Percentiles rank a stretch among this genome's conserved stretches.
Conservation (phyloP, 805 yeast genomes). For the Teunomyces barrocoloradensis region DNA sequence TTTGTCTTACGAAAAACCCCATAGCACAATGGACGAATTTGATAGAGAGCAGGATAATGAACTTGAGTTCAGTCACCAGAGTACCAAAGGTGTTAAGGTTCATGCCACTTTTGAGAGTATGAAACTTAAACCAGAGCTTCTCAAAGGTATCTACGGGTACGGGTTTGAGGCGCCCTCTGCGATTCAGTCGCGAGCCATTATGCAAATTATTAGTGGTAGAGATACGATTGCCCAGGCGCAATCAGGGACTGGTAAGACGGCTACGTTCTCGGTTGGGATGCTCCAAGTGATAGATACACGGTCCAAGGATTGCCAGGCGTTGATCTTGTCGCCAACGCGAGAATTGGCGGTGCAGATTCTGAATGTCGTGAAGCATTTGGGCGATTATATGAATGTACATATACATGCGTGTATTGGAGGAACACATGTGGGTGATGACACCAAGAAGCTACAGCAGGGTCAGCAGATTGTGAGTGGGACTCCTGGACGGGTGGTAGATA, state of each 20-base stretch:
- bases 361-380: slow-evolving; percentile 86
- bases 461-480: slow-evolving; percentile 96
- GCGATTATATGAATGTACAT: slow-evolving; percentile 83
- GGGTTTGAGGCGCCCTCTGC: slow-evolving; percentile 84
- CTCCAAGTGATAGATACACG: slow-evolving; percentile 72
- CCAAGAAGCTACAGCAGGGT: slow-evolving; percentile 77
- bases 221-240: slow-evolving; percentile 82
- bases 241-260: slow-evolving; percentile 91
- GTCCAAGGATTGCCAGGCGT: slow-evolving; percentile 80
- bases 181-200: slow-evolving; percentile 77
- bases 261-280: slow-evolving; percentile 76
- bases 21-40: slow-evolving; percentile 45
- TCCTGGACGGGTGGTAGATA: slow-evolving; percentile 96
- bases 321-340: slow-evolving; percentile 95
- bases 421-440: slow-evolving; percentile 83
- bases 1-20: background rate
- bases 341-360: slow-evolving; percentile 96
- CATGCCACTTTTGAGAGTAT: slow-evolving; percentile 47
- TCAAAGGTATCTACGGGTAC: slow-evolving; percentile 64
- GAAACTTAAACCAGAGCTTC: slow-evolving; percentile 38
- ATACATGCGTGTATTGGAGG: slow-evolving; percentile 99
- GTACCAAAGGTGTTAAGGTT: slow-evolving; percentile 54
- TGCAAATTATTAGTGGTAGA: slow-evolving; percentile 71
- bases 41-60: slow-evolving; percentile 59
- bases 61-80: slow-evolving; percentile 49